Conservation (phyloP, 1,139 yeast species). For the Zhuliangozyma blackwelliae region DNA sequence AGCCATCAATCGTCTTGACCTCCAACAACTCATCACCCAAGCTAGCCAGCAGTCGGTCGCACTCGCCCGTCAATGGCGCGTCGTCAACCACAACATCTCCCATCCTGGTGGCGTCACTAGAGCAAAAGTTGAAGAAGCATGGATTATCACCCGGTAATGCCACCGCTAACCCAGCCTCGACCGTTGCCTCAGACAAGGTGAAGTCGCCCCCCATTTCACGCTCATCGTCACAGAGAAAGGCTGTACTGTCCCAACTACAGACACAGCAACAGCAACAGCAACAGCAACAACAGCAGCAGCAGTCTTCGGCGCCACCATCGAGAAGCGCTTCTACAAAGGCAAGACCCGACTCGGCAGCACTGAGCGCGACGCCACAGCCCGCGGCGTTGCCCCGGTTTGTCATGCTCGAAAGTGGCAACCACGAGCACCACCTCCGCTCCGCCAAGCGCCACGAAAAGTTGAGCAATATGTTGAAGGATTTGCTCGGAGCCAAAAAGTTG, state of each 20-base stretch:
- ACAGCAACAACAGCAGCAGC: conserved; percentile 4
- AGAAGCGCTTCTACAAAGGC: conserved; percentile 5
- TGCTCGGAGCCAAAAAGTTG: conserved; percentile 75
- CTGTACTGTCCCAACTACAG: background rate
- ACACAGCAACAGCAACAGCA: conserved; percentile 1
- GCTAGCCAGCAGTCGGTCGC: conserved; percentile 11
- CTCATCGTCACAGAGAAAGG: conserved; percentile 3
- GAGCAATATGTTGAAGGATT: conserved; percentile 79
- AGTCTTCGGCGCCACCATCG: conserved; percentile 3
- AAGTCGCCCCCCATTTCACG: conserved; percentile 9
- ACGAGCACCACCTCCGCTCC: conserved; percentile 73
- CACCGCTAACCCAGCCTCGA: background rate
- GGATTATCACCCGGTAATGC: background rate
- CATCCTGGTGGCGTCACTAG: conserved; percentile 11
- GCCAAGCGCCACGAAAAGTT: conserved; percentile 86
- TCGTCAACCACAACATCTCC: conserved; percentile 14
- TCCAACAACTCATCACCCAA: conserved; percentile 12
- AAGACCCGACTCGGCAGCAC: conserved; percentile 4
- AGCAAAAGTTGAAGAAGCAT: conserved; percentile 8
- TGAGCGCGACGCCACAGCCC: background rate
- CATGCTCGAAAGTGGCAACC: conserved; percentile 62
- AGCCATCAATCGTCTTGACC: conserved; percentile 2
- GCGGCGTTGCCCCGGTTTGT: conserved; percentile 41
- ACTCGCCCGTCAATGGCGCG: conserved; percentile 8
- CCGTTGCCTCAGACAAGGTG: conserved; percentile 2